These are phyloP conservation scores for Coprinopsis sp. DNA, from an alignment of 768 basidiomycete species.

Conservation along the genomic window DNA sequence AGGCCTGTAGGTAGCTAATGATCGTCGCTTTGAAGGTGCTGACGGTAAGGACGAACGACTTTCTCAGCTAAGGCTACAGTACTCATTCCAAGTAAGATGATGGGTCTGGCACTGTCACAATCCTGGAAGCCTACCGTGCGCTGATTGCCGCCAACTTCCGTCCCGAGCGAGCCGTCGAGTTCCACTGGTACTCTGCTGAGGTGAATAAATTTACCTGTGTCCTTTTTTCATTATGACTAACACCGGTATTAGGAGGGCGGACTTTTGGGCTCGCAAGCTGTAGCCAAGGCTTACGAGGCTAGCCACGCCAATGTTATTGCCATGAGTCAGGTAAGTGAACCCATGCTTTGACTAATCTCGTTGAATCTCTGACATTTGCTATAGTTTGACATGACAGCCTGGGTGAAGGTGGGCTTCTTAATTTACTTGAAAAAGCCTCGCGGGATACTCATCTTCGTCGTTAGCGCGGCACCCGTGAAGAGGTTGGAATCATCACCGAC, in stretches of 20 bases:
- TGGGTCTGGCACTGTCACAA: constrained; percentile 76
- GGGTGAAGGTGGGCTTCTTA: constrained; percentile 64
- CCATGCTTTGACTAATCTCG: constrained; percentile 8
- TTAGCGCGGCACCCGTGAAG: constrained; percentile 63
- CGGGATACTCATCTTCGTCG: constrained; percentile 13
- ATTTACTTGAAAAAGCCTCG: constrained; percentile 22
- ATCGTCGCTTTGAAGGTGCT: no score
- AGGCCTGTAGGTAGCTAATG: no score
- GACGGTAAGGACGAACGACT: no score
- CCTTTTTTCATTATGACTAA: constrained; percentile 10
- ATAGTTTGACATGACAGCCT: constrained; percentile 90
- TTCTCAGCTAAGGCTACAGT: no score
- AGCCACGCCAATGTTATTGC: constrained; percentile 64
- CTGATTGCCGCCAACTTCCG: constrained; percentile 65
- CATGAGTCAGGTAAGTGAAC: constrained; percentile 66
- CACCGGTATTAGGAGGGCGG: constrained; percentile 60
- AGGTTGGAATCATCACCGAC: constrained; percentile 83
- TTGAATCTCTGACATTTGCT: constrained; percentile 13
- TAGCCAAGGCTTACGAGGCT: constrained; percentile 70
- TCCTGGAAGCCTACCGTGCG: constrained; percentile 71
- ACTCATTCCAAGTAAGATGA: constrained; percentile 46
- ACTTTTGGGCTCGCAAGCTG: constrained; percentile 84
- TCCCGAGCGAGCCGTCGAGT: constrained; percentile 64
- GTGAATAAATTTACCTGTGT: constrained; percentile 29
- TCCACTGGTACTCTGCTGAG: constrained; percentile 85